A percentile compares a stretch with the other conserved stretches of the same genome.
Conservation (phyloP, 2,329 filamentous ascomycete genomes). For the Ceratocystis alfenasii region DNA sequence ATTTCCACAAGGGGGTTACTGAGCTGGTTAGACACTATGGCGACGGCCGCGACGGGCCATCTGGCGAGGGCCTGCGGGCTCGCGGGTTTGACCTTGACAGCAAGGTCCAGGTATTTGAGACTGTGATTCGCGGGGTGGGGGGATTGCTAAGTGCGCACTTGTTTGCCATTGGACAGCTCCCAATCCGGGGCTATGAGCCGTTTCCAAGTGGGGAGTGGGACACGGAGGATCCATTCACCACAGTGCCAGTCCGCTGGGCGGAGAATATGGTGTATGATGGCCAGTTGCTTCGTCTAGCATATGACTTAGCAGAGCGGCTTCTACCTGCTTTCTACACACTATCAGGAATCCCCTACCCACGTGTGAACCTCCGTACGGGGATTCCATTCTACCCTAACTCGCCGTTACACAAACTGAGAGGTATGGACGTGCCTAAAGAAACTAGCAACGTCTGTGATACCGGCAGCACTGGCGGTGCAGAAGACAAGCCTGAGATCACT, state of each 20-base stretch:
- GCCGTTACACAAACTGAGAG: constrained; percentile 51
- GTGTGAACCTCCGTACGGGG: constrained; percentile 81
- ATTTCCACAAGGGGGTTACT: constrained; percentile 71
- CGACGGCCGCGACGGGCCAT: constrained; percentile 59
- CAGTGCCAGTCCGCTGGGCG: constrained; percentile 54
- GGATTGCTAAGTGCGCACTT: constrained; percentile 85
- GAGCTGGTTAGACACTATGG: constrained; percentile 73
- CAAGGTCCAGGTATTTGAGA: constrained; percentile 98
- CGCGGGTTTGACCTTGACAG: constrained; percentile 89
- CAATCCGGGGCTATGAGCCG: constrained; percentile 66
- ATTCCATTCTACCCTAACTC: constrained; percentile 89
- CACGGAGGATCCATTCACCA: constrained; percentile 35
- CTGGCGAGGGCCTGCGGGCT: constrained; percentile 58
- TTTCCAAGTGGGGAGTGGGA: constrained; percentile 25
- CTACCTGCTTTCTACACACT: constrained; percentile 84
- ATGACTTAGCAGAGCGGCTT: constrained; percentile 71
- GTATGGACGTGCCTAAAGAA: constrained; percentile 21
- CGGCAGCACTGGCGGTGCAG: not conserved
- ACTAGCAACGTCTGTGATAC: not conserved
- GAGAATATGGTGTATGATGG: constrained; percentile 76
- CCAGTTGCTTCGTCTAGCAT: constrained; percentile 76
- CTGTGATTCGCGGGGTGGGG: constrained; percentile 84
- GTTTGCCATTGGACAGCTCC: constrained; percentile 82
- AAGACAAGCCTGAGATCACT: constrained; percentile 53
- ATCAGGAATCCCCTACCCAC: constrained; percentile 86